Evolutionary conservation across 1,284 basidiomycete genomes (phyloP).

Genomic region (Apiotrichum gracile): DNA sequence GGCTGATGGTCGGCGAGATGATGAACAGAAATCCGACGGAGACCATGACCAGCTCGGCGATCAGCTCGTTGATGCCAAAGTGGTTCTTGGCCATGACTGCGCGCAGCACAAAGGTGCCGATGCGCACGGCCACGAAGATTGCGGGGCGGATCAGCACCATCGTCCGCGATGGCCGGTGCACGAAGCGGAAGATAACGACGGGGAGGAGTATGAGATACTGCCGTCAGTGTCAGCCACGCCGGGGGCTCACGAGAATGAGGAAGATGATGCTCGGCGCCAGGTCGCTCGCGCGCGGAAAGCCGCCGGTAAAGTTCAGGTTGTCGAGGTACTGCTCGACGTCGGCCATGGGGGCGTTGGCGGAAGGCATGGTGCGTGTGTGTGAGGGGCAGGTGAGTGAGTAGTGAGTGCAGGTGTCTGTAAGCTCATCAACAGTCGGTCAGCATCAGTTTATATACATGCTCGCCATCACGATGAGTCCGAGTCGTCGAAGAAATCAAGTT

Average conservation of each 20-base stretch:
- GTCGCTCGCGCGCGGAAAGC: conserved; percentile 24
- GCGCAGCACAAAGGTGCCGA: conserved; percentile 24
- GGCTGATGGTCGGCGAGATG: conserved; percentile 24
- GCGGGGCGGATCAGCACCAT: conserved; percentile 25
- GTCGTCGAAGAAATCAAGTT: too few species aligned
- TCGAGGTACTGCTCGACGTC: conserved; percentile 2
- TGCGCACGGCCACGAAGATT: conserved; percentile 22
- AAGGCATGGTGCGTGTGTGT: too few species aligned
- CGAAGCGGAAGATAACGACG: conserved; percentile 20
- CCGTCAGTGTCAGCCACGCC: not conserved
- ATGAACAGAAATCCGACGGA: conserved; percentile 31
- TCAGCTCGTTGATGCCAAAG: conserved; percentile 21
- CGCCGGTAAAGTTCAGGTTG: conserved; percentile 31
- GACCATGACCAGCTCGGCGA: conserved; percentile 30
- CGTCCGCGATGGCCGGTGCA: conserved; percentile 11
- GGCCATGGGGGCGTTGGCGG: not conserved
- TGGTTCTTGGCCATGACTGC: conserved; percentile 26
- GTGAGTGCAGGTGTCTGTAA: too few species aligned
- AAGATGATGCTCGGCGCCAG: conserved; percentile 36
- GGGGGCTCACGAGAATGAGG: conserved; percentile 21
- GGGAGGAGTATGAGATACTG: conserved; percentile 25
- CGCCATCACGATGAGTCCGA: too few species aligned
- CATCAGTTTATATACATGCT: too few species aligned
- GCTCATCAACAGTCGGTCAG: too few species aligned
- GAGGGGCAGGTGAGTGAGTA: too few species aligned